phyloP scores from a whole-genome alignment of 305 asterid genomes.

The Plantago rigida region DNA sequence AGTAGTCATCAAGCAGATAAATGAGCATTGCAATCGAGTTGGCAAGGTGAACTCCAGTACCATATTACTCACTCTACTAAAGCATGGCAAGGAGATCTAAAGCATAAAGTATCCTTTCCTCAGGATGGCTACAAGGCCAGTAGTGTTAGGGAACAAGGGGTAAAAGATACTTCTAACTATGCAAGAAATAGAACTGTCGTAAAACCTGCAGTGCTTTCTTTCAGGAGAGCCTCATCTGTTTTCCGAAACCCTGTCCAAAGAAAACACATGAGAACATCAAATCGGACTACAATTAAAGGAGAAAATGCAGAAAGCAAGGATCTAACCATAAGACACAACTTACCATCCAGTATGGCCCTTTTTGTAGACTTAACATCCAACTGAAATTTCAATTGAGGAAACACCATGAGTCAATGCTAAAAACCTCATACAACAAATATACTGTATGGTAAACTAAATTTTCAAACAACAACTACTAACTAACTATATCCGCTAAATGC shows the following conservation, averaged over 20 bases:
- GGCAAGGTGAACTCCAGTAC: no score
- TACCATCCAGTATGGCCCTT: slow-evolving; percentile 75
- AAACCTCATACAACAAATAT: slow-evolving; percentile 7
- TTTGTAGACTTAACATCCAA: slow-evolving; percentile 70
- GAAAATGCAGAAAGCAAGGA: slow-evolving; percentile 1
- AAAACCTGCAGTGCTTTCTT: slow-evolving; percentile 65
- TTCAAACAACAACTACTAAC: slow-evolving; percentile 11
- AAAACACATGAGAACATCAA: slow-evolving; percentile 9
- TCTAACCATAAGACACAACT: background rate
- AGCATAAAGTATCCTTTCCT: background rate
- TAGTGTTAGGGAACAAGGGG: slow-evolving; percentile 6
- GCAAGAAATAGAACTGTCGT: slow-evolving; percentile 17
- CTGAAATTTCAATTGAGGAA: slow-evolving; percentile 38
- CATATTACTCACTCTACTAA: no score
- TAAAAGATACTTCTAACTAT: background rate
- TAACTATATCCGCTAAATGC: slow-evolving; percentile 25
- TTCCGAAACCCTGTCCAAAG: slow-evolving; percentile 50
- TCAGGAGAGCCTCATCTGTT: slow-evolving; percentile 69
- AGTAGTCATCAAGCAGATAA: no score
- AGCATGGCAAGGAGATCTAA: no score
- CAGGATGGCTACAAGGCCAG: background rate
- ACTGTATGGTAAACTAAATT: background rate
- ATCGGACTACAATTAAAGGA: slow-evolving; percentile 4
- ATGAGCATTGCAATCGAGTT: no score
- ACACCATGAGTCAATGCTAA: slow-evolving; percentile 14